phyloP scores from a whole-genome alignment of 495 filamentous ascomycete species.

The Xylaria nigripes region DNA sequence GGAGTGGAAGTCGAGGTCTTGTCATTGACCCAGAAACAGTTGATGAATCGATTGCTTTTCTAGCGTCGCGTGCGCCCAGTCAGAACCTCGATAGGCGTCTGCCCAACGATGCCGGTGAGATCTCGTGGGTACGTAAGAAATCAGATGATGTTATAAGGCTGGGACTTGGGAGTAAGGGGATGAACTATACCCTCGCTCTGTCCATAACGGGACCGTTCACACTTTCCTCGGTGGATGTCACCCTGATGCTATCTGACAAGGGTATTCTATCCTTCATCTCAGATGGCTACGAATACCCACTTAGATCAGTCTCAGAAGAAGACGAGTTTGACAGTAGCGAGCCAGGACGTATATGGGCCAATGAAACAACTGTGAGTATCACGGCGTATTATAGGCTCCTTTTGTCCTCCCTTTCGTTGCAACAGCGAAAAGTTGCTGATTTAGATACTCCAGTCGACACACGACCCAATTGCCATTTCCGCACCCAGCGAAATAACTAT shows the following conservation, averaged over 20 bases:
- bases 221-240: constrained; percentile 31
- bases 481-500: constrained; percentile 26
- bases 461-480: constrained; percentile 17
- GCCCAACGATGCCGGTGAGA: constrained; percentile 2
- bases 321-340: constrained; percentile 29
- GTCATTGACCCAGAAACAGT: constrained; percentile 20
- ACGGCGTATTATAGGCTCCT: not conserved
- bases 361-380: constrained; percentile 18
- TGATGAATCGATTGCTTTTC: constrained; percentile 18
- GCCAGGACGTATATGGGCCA: constrained; percentile 35
- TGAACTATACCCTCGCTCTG: constrained; percentile 43
- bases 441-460: constrained; percentile 17
- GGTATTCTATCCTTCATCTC: constrained; percentile 35
- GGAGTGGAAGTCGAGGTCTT: constrained; percentile 31
- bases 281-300: constrained; percentile 46
- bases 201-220: constrained; percentile 33
- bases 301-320: constrained; percentile 29
- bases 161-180: constrained; percentile 42
- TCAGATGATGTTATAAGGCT: constrained; percentile 4
- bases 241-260: constrained; percentile 23
- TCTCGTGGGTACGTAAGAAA: not conserved
- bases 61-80: constrained; percentile 33
- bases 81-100: constrained; percentile 43
- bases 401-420: not conserved
- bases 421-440: not conserved